These are phyloP conservation scores for Vigna unguiculata DNA, from an alignment of 306 rosid genomes.

Conservation along the genomic window DNA sequence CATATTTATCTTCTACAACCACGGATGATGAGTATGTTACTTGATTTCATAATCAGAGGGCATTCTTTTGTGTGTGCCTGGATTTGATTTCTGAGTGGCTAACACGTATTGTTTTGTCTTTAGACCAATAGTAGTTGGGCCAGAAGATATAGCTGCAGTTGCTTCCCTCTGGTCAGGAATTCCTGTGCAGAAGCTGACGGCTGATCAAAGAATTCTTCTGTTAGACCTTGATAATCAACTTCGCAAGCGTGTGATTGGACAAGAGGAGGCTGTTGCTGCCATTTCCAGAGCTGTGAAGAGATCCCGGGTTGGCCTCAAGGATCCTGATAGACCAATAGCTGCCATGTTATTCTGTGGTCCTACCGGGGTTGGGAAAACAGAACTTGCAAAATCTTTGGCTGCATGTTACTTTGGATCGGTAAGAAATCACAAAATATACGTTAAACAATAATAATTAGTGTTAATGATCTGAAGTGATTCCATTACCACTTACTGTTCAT, in stretches of 20 bases:
- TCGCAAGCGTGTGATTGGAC: constrained; percentile 75
- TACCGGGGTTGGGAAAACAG: constrained; percentile 92
- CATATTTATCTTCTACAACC: constrained; percentile 58
- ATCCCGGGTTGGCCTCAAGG: constrained; percentile 78
- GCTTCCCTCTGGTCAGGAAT: constrained; percentile 88
- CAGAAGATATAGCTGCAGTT: constrained; percentile 77
- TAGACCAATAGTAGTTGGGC: constrained; percentile 68
- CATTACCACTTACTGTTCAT: not conserved
- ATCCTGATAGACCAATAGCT: constrained; percentile 82
- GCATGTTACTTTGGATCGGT: constrained; percentile 86
- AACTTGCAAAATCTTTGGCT: constrained; percentile 80
- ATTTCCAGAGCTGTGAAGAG: constrained; percentile 83
- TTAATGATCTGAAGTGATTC: constrained; percentile 3
- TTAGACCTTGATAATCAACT: constrained; percentile 72
- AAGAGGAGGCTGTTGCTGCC: constrained; percentile 81
- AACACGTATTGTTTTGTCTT: constrained; percentile 40
- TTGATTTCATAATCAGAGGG: constrained; percentile 39
- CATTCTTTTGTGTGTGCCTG: constrained; percentile 28
- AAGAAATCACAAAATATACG: constrained; percentile 41
- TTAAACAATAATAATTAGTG: constrained; percentile 19
- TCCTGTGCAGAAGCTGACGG: constrained; percentile 81
- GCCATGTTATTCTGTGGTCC: constrained; percentile 85
- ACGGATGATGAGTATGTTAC: constrained; percentile 64
- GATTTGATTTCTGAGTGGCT: constrained; percentile 44
- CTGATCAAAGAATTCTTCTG: constrained; percentile 67